Evolutionary conservation across 148 eudicot species (phyloP).

Genomic region (Dianthus caryophyllus): DNA sequence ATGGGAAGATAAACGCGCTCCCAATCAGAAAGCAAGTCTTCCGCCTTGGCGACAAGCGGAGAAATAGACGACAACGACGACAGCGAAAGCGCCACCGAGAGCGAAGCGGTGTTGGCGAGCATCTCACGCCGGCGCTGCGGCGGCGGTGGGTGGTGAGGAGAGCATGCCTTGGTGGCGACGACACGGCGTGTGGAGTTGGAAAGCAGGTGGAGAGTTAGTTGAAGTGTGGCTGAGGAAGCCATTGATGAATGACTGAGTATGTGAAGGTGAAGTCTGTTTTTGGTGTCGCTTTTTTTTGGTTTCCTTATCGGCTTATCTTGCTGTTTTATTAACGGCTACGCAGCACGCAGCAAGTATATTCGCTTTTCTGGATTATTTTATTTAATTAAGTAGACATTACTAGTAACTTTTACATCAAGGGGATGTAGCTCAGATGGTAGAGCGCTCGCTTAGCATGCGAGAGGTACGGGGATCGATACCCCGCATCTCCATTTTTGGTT

Average conservation of each 20-base stretch:
- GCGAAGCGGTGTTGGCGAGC: conserved; percentile 27
- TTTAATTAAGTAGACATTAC: not conserved
- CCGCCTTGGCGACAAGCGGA: conserved; percentile 38
- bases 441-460: conserved; percentile 99
- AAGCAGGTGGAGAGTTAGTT: not conserved
- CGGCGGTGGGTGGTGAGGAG: not conserved
- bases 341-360: conserved; percentile 14
- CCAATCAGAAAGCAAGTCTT: conserved; percentile 75
- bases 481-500: conserved; percentile 61
- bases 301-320: not conserved
- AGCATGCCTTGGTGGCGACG: not conserved
- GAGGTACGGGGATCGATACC: conserved; percentile 99
- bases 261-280: too few relatives aligned
- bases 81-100: conserved; percentile 25
- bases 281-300: too few relatives aligned
- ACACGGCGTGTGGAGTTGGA: not conserved
- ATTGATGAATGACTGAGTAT: not conserved
- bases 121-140: conserved; percentile 19
- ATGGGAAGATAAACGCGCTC: conserved; percentile 77
- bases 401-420: too few relatives aligned
- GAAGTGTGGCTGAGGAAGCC: conserved; percentile 17
- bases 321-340: conserved; percentile 6
- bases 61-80: conserved; percentile 22
- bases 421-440: conserved; percentile 99
- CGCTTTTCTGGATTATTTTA: conserved; percentile 5